Evolutionary conservation across 441 rosid species (phyloP), one percentile per base, ranked within the genome.

Genomic region (Eutrema salsugineum): DNA sequence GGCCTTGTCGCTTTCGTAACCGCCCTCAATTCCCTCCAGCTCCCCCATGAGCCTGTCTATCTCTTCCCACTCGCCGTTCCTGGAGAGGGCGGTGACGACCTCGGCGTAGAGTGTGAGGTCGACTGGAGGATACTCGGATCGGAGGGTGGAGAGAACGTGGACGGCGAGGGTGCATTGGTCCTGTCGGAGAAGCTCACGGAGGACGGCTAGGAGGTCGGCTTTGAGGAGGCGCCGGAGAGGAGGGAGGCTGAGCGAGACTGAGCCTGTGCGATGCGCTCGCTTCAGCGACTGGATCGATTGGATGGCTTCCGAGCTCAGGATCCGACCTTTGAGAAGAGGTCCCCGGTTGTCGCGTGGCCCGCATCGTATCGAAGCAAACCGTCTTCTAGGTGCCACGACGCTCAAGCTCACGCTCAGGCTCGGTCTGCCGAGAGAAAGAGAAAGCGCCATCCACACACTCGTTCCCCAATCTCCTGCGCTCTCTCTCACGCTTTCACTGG

Each of bases 161-260:
- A 93, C 81, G 16, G 94, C 94, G 70, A 89, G 83, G 11, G 69
- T 30, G 74, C 93, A 87, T 49, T 79, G 81, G 43, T 86, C 91
- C 63, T 94, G 97, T 2, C 96, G 88, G 10, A 93, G 90, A 72
- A 93, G 97, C 82, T 93, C 97, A 2, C 87, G 87, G 20, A 93
- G 83, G 54, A 86, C 78, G 39, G 97, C 77, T 24, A 88, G 59
- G 72, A 93, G 95, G 65, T 93, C 93, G 12, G 85, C 48, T 68
- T 88, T 93, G 15, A 93, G 73, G 59, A 93, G 91, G 71, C 98
- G 98, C 22, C 91, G 58, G 77, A 93, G 93, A 62, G 86, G 74
- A 63, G 83, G 80, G 78, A 76, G 65, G 63, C 56, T 50, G 11
- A 65, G 42, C 66, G 68, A 9, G 75, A 46, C 8, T 28, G 79